Percentiles rank a stretch among this genome's conserved stretches.
These are phyloP conservation scores for Hymenoscyphus scutula DNA, from an alignment of 2,329 filamentous ascomycete species.

Conservation along the genomic window DNA sequence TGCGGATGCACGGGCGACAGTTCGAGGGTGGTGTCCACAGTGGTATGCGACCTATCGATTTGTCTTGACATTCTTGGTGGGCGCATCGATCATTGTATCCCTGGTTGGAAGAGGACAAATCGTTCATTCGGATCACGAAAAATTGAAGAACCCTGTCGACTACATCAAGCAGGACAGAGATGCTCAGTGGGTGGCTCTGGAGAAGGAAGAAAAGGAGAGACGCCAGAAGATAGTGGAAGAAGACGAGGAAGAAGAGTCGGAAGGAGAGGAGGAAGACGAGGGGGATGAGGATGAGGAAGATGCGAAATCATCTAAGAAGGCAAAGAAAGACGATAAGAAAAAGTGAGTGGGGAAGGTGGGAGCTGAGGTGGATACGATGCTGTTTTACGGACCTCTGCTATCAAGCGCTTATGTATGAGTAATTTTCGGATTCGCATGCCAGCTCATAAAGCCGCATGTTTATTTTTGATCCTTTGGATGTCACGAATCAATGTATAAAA, in stretches of 20 bases:
- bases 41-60: conserved; percentile 94
- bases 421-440: neutral
- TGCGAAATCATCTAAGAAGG: too few relatives aligned
- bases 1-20: conserved; percentile 70
- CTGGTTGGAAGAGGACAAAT: conserved; percentile 76
- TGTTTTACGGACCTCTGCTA: neutral
- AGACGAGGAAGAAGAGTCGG: conserved; percentile 15
- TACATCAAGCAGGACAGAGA: conserved; percentile 33
- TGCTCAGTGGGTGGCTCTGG: conserved; percentile 32
- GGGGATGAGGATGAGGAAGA: conserved; percentile 16
- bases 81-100: conserved; percentile 74
- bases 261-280: conserved; percentile 18
- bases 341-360: too few relatives aligned
- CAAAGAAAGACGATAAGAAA: too few relatives aligned
- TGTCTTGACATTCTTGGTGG: conserved; percentile 86
- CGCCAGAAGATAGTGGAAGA: conserved; percentile 16
- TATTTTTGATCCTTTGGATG: neutral
- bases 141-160: conserved; percentile 33
- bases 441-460: neutral
- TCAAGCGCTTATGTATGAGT: neutral
- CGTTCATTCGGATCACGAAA: conserved; percentile 24
- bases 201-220: conserved; percentile 33
- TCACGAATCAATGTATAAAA: neutral
- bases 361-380: neutral
- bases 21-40: conserved; percentile 72